Conservation (phyloP, 2,329 filamentous ascomycete species). For the Fonsecaea monophora region DNA sequence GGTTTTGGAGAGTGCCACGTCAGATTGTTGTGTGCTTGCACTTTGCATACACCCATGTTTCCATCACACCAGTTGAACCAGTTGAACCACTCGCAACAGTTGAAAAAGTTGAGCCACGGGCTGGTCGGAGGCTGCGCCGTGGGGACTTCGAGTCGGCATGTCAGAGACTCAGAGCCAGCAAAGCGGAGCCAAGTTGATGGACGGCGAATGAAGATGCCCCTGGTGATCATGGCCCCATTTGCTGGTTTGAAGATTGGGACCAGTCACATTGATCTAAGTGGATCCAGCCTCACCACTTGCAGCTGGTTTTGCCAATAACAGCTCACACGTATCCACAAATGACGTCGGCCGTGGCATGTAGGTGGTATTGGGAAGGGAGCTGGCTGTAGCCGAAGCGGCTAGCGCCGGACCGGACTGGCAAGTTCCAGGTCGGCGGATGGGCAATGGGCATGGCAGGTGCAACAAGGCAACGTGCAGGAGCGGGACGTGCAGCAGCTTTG, state of each 20-base stretch:
- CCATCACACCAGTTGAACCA: constrained; percentile 13
- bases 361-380: constrained; percentile 2
- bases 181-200: constrained; percentile 16
- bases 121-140: constrained; percentile 25
- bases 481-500: constrained; percentile 14
- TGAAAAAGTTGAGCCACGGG: constrained; percentile 10
- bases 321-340: neutral
- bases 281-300: neutral
- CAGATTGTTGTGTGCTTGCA: constrained; percentile 22
- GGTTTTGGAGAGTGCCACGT: constrained; percentile 28
- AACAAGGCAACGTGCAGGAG: constrained; percentile 14
- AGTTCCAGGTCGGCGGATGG: neutral
- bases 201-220: constrained; percentile 29
- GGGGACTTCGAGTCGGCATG: constrained; percentile 10
- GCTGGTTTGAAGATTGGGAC: neutral
- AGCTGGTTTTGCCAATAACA: too few relatives aligned
- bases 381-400: constrained; percentile 22
- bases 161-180: constrained; percentile 20
- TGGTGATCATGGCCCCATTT: constrained; percentile 28
- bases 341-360: neutral
- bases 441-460: neutral
- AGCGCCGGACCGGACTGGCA: constrained; percentile 22
- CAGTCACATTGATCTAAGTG: constrained; percentile 7
- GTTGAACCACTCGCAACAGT: neutral
- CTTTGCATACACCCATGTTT: constrained; percentile 12